phyloP scores from a whole-genome alignment of 768 basidiomycete genomes.

The Naganishia onofrii region DNA sequence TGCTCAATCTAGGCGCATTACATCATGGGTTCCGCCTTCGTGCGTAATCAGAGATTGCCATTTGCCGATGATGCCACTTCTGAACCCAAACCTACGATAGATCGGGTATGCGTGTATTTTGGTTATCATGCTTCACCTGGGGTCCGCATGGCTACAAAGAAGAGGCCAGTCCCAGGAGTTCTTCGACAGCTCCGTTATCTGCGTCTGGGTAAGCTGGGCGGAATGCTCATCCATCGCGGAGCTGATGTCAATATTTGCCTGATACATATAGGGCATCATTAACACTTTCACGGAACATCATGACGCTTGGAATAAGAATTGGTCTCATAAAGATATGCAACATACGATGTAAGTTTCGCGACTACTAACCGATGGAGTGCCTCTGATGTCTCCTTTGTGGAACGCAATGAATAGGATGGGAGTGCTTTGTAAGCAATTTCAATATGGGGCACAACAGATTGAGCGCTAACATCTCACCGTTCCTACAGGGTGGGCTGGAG shows the following conservation, averaged over 20 bases:
- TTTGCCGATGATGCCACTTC: no score
- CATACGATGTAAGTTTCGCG: slow-evolving; percentile 59
- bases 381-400: slow-evolving; percentile 54
- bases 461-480: not conserved
- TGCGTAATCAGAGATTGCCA: not conserved
- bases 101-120: slow-evolving; percentile 81
- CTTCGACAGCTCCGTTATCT: slow-evolving; percentile 52
- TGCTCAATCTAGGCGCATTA: slow-evolving; percentile 23
- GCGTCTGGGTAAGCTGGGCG: slow-evolving; percentile 46
- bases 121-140: slow-evolving; percentile 71
- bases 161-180: slow-evolving; percentile 51
- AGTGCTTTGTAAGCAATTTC: slow-evolving; percentile 61
- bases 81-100: not conserved
- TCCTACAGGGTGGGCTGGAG: slow-evolving; percentile 80
- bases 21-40: slow-evolving; percentile 70
- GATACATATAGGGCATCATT: slow-evolving; percentile 56
- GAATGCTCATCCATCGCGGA: not conserved
- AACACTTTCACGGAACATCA: slow-evolving; percentile 93
- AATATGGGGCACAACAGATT: not conserved
- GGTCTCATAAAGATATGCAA: slow-evolving; percentile 89
- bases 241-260: not conserved
- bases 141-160: slow-evolving; percentile 65
- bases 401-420: slow-evolving; percentile 60
- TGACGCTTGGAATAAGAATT: slow-evolving; percentile 57
- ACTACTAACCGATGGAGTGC: not conserved